Evolutionary conservation across 306 rosid species (phyloP).

Genomic region (Dryas drummondii): DNA sequence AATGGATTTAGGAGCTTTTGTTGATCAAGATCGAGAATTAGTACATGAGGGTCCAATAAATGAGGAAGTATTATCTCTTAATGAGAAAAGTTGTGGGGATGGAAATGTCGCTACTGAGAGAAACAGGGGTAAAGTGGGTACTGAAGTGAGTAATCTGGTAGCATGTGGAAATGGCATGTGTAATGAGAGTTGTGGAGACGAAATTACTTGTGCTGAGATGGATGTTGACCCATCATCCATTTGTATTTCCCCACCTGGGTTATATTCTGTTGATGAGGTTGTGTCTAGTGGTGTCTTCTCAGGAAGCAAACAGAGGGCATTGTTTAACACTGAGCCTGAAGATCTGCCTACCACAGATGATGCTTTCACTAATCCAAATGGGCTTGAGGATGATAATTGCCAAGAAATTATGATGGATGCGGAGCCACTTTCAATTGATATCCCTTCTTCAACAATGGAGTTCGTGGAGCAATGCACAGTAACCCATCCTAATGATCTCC

Average conservation of each 20-base stretch:
- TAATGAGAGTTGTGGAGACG: constrained; percentile 39
- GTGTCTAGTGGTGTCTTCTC: constrained; percentile 26
- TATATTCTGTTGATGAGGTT: constrained; percentile 53
- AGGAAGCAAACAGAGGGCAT: constrained; percentile 20
- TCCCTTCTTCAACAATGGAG: constrained; percentile 30
- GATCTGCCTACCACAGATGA: constrained; percentile 33
- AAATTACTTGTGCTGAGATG: constrained; percentile 46
- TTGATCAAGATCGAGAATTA: constrained; percentile 17
- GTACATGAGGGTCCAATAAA: constrained; percentile 20
- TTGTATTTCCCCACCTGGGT: constrained; percentile 51
- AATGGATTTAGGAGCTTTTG: constrained; percentile 25
- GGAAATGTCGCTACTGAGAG: constrained; percentile 25
- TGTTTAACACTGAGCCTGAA: constrained; percentile 29
- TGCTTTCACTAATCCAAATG: constrained; percentile 23
- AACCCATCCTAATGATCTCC: constrained; percentile 28
- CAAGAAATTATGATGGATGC: constrained; percentile 36
- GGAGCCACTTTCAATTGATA: constrained; percentile 32
- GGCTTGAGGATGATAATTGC: constrained; percentile 23
- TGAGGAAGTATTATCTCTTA: constrained; percentile 16
- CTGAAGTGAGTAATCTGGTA: constrained; percentile 24
- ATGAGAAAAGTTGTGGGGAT: constrained; percentile 33
- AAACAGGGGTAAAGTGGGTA: constrained; percentile 8
- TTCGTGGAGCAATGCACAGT: constrained; percentile 38
- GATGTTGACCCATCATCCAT: constrained; percentile 57
- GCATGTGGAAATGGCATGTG: constrained; percentile 22